Conservation (phyloP, 306 rosid species). For the Cajanus cajan region DNA sequence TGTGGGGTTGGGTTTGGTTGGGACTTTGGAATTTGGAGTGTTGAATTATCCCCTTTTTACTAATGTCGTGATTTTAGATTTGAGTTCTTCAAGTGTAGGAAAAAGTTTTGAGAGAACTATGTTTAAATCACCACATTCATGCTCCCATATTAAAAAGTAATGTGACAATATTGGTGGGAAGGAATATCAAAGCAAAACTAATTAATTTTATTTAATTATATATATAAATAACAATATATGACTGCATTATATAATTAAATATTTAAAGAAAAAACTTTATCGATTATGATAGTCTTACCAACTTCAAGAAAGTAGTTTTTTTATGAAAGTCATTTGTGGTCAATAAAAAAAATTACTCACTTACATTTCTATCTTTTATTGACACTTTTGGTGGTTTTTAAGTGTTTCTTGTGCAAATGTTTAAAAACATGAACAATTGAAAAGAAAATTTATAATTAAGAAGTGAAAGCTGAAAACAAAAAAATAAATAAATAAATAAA, state of each 20-base stretch:
- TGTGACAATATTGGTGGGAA: background rate
- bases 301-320: no score
- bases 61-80: background rate
- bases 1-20: conserved; percentile 28
- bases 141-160: background rate
- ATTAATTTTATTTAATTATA: background rate
- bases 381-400: background rate
- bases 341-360: no score
- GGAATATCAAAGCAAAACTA: background rate
- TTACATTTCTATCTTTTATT: background rate
- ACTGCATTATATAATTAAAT: no score
- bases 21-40: no score
- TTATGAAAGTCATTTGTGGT: no score
- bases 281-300: no score
- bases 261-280: no score
- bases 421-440: no score
- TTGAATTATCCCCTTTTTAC: background rate
- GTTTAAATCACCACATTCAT: background rate
- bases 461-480: no score
- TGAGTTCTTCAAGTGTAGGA: background rate
- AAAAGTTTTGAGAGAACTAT: background rate
- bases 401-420: no score
- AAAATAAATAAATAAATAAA: no score
- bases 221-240: background rate
- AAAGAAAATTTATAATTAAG: no score